phyloP scores from a whole-genome alignment of 2,329 filamentous ascomycete genomes.

The Berkeleyomyces basicola region DNA sequence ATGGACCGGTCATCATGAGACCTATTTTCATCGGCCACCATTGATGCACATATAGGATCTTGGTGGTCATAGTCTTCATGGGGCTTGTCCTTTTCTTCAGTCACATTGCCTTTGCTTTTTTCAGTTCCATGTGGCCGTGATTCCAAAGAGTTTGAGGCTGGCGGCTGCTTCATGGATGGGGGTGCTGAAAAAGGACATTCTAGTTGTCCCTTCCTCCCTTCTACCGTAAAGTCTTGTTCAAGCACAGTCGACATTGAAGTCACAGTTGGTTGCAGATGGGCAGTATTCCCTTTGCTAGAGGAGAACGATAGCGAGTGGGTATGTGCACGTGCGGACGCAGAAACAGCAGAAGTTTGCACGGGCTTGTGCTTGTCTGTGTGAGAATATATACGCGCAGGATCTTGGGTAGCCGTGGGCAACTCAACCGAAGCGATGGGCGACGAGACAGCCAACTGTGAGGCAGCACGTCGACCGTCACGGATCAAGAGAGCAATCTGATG shows the following conservation, averaged over 20 bases:
- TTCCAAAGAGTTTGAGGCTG: not conserved
- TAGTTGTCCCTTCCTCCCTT: conserved; percentile 62
- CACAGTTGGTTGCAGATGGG: conserved; percentile 27
- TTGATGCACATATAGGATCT: conserved; percentile 48
- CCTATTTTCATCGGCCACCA: conserved; percentile 40
- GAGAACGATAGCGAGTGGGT: conserved; percentile 13
- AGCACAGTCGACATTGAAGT: conserved; percentile 49
- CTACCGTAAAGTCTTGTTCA: conserved; percentile 81
- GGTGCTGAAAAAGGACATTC: conserved; percentile 57
- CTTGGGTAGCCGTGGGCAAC: conserved; percentile 31
- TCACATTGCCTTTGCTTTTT: conserved; percentile 14
- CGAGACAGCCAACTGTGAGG: conserved; percentile 33
- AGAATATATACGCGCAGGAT: not conserved
- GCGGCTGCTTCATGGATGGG: not conserved
- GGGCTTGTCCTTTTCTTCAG: conserved; percentile 15
- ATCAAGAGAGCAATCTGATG: conserved; percentile 47
- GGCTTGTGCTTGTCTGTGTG: not conserved
- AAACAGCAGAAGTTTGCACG: not conserved
- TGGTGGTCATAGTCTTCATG: conserved; percentile 22
- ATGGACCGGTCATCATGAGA: conserved; percentile 35
- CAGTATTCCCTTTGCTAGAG: conserved; percentile 31
- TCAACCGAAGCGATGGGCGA: conserved; percentile 26
- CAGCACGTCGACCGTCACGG: conserved; percentile 44
- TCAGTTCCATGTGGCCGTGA: conserved; percentile 12
- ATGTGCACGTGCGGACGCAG: not conserved